These are phyloP conservation scores for Candida incommunis DNA, from an alignment of 805 yeast species.

Conservation along the genomic window DNA sequence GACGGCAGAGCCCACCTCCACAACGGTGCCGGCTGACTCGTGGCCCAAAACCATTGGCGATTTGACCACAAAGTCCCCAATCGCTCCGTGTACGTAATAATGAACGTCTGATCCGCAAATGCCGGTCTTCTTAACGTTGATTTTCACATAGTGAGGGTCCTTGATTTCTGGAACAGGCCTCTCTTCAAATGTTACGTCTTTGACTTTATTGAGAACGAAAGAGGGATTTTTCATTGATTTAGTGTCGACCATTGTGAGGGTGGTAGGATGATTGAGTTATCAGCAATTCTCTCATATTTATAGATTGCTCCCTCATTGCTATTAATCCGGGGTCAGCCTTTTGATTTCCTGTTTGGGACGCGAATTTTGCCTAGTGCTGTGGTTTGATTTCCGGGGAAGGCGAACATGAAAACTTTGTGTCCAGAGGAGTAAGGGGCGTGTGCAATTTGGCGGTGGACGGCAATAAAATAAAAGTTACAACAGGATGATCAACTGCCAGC, in stretches of 20 bases:
- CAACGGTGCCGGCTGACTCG: conserved; percentile 68
- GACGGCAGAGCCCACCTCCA: conserved; percentile 55
- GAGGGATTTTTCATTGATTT: conserved; percentile 26
- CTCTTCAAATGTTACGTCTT: conserved; percentile 50
- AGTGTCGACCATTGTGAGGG: not conserved
- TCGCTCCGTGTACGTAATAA: conserved; percentile 63
- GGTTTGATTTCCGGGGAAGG: conserved; percentile 1
- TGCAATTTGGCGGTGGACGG: too few species aligned
- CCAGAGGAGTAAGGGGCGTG: too few species aligned
- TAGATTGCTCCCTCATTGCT: not conserved
- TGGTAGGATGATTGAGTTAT: not conserved
- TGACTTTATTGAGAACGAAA: conserved; percentile 45
- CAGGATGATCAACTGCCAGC: too few species aligned
- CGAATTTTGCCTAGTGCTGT: not conserved
- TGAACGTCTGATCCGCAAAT: conserved; percentile 83
- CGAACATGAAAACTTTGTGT: too few species aligned
- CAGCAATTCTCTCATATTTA: not conserved
- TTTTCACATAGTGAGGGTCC: conserved; percentile 55
- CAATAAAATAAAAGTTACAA: too few species aligned
- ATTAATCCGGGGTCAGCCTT: not conserved
- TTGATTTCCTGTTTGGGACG: not conserved
- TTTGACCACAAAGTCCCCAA: conserved; percentile 62
- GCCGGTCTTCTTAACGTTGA: conserved; percentile 71
- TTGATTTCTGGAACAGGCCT: conserved; percentile 49
- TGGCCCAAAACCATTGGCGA: conserved; percentile 78